phyloP scores from a whole-genome alignment of 192 early-diverging fungal species.

The Dissophora globulifera region DNA sequence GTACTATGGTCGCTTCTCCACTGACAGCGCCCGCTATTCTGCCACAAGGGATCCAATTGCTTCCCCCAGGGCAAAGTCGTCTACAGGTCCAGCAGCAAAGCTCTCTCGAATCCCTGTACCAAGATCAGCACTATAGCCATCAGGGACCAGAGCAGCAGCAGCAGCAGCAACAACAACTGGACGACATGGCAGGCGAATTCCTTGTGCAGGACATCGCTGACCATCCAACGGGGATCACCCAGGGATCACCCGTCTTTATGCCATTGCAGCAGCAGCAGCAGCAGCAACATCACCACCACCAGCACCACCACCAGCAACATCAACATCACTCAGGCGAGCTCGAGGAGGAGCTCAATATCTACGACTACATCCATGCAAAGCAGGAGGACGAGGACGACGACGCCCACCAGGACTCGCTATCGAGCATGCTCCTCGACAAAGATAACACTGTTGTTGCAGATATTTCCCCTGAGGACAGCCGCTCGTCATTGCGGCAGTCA shows the following conservation, averaged over 20 bases:
- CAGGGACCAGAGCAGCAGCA: too few relatives aligned
- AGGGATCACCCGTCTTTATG: constrained; percentile 5
- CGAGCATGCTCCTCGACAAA: not conserved
- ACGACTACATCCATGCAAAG: constrained; percentile 50
- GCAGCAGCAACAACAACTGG: constrained; percentile 13
- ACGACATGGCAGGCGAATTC: constrained; percentile 30
- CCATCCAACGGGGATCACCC: constrained; percentile 8
- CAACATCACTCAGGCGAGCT: constrained; percentile 3
- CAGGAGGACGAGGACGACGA: constrained; percentile 46
- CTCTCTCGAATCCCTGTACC: not conserved
- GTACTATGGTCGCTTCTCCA: constrained; percentile 7
- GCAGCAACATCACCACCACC: not conserved
- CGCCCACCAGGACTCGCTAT: constrained; percentile 16
- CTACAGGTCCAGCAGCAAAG: constrained; percentile 5
- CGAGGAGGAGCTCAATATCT: constrained; percentile 49
- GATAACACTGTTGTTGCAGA: not conserved
- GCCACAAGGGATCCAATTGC: not conserved
- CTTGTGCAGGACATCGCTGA: constrained; percentile 22
- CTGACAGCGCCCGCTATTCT: not conserved
- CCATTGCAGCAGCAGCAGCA: constrained; percentile 14
- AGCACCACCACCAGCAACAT: not conserved
- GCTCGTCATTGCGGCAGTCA: constrained; percentile 11
- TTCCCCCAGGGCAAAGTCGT: not conserved
- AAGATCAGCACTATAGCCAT: constrained; percentile 12
- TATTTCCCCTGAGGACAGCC: too few relatives aligned